Evolutionary conservation across 2,329 filamentous ascomycete genomes (phyloP).

Genomic region (Amauroascus verrucosus): DNA sequence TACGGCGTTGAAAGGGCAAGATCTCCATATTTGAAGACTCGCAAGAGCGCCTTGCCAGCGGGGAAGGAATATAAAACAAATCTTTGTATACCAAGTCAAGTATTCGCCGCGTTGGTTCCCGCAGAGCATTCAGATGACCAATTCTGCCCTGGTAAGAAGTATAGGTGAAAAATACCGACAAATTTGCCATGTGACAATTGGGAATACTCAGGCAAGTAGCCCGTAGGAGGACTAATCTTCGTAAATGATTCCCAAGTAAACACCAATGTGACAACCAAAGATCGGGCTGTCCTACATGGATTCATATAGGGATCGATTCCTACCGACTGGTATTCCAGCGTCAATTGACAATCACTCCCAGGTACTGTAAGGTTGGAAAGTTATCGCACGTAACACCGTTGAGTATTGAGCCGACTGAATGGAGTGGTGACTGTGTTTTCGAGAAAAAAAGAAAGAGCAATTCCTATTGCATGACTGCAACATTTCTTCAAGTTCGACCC

Average conservation of each 20-base stretch:
- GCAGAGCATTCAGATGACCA: neutral
- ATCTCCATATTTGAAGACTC: neutral
- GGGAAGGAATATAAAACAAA: neutral
- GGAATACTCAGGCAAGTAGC: neutral
- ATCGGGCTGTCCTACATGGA: neutral
- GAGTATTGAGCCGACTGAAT: no score
- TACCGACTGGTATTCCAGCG: neutral
- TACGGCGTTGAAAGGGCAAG: neutral
- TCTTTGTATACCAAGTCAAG: neutral
- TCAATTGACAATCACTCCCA: neutral
- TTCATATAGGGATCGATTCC: neutral
- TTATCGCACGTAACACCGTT: neutral
- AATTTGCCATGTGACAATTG: neutral
- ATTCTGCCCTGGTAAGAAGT: neutral
- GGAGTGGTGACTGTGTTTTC: no score
- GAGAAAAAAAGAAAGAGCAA: no score
- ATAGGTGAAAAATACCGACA: no score
- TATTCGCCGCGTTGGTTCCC: no score
- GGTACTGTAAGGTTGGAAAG: neutral
- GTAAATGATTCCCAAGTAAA: neutral
- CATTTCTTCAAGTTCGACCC: no score
- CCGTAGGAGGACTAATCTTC: neutral
- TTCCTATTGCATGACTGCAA: no score
- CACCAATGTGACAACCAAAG: neutral
- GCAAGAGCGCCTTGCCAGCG: neutral